phyloP scores from a whole-genome alignment of 208 protist species.

The Phytomonas sp. region DNA sequence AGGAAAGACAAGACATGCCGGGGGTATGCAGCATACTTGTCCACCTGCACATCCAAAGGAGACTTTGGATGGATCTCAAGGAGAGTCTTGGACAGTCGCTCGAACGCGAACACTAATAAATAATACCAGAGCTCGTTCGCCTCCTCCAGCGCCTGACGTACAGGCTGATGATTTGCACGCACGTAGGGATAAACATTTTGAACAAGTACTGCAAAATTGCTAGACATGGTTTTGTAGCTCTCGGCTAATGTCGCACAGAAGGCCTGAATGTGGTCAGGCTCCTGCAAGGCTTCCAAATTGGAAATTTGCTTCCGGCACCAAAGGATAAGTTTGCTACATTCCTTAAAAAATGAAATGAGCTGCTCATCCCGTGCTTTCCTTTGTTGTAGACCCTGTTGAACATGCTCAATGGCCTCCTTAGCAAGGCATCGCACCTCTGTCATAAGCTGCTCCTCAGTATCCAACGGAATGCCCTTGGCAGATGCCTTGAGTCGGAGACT shows the following conservation, averaged over 20 bases:
- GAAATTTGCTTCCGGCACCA: conserved; percentile 85
- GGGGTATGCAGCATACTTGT: conserved; percentile 49
- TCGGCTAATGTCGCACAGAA: conserved; percentile 69
- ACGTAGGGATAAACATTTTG: conserved; percentile 52
- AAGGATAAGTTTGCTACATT: conserved; percentile 54
- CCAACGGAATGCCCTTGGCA: conserved; percentile 1
- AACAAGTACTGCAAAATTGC: conserved; percentile 62
- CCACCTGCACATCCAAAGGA: conserved; percentile 63
- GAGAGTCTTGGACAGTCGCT: conserved; percentile 64
- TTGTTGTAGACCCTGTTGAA: conserved; percentile 21
- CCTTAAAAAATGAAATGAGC: conserved; percentile 32
- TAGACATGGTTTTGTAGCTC: conserved; percentile 77
- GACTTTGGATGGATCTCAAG: conserved; percentile 73
- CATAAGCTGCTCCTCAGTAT: conserved; percentile 22
- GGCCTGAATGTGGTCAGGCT: conserved; percentile 84
- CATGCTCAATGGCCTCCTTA: conserved; percentile 22
- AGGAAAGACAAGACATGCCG: conserved; percentile 32
- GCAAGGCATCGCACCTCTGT: conserved; percentile 33
- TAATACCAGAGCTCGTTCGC: conserved; percentile 79
- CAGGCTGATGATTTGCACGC: conserved; percentile 29
- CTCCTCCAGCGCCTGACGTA: conserved; percentile 64
- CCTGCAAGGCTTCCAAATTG: conserved; percentile 80
- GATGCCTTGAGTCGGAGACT: conserved; percentile 14
- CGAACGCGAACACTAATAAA: conserved; percentile 67
- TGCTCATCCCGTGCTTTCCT: conserved; percentile 27